Conservation (phyloP, 306 rosid species). For the Cajanus cajan region DNA sequence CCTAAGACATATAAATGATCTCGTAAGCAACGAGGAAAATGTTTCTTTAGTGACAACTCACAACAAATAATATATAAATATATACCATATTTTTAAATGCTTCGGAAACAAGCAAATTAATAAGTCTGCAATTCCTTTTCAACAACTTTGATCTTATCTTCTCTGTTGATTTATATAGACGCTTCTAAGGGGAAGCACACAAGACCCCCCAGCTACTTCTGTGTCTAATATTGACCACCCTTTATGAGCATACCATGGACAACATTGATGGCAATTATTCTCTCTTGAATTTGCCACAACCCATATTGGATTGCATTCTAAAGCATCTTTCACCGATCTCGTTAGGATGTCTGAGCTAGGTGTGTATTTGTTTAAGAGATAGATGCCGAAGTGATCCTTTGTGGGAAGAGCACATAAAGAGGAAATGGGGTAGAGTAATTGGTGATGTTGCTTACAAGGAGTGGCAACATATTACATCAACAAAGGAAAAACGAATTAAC, state of each 20-base stretch:
- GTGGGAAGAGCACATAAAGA: constrained; percentile 55
- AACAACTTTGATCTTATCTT: background rate
- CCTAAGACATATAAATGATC: background rate
- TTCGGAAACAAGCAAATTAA: background rate
- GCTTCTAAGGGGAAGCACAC: background rate
- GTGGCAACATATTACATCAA: constrained; percentile 47
- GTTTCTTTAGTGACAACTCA: background rate
- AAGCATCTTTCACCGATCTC: constrained; percentile 59
- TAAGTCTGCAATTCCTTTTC: background rate
- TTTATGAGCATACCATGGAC: constrained; percentile 26
- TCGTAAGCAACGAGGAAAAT: background rate
- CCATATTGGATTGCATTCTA: constrained; percentile 52
- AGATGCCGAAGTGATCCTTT: constrained; percentile 52
- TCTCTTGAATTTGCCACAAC: constrained; percentile 65
- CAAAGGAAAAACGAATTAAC: constrained; percentile 29
- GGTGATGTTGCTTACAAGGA: constrained; percentile 49
- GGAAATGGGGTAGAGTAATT: constrained; percentile 59
- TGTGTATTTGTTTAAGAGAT: constrained; percentile 50
- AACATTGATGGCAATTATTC: constrained; percentile 22
- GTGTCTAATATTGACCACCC: background rate
- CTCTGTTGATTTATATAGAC: background rate
- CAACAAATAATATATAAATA: background rate
- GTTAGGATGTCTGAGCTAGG: constrained; percentile 46
- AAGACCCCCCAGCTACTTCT: background rate
- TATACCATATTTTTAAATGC: background rate